Evolutionary conservation across 106 monocot genomes (phyloP).

Genomic region (Chionographis japonica): DNA sequence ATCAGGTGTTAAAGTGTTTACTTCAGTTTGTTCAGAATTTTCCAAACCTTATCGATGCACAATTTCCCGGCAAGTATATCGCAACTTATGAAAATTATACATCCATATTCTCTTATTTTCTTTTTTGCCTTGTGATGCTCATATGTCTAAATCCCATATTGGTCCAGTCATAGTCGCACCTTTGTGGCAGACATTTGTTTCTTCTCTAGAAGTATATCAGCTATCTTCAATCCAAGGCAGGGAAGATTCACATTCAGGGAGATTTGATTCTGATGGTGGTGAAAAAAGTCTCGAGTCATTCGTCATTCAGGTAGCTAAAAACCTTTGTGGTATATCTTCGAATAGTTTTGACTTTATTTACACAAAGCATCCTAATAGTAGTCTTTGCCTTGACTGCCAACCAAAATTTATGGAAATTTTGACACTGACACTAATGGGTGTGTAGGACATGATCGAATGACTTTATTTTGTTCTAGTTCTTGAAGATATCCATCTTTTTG

Average conservation of each 20-base stretch:
- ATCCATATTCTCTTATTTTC: background rate
- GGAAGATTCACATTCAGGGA: conserved; percentile 64
- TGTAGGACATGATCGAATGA: too few relatives aligned
- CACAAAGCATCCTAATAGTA: too few relatives aligned
- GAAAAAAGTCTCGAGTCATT: conserved; percentile 83
- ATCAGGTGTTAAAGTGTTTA: conserved; percentile 88
- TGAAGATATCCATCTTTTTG: too few relatives aligned
- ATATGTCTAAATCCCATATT: conserved; percentile 12
- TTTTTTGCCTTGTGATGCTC: background rate
- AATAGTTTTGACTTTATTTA: too few relatives aligned
- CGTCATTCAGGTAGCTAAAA: conserved; percentile 69
- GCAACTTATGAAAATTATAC: too few relatives aligned
- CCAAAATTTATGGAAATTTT: too few relatives aligned
- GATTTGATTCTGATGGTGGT: conserved; percentile 82
- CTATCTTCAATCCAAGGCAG: conserved; percentile 55
- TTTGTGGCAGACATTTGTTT: conserved; percentile 88
- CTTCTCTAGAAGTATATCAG: conserved; percentile 67
- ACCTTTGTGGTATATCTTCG: too few relatives aligned
- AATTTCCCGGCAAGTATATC: conserved; percentile 57
- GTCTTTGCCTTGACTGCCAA: too few relatives aligned
- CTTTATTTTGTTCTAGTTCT: too few relatives aligned
- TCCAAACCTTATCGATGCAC: conserved; percentile 47
- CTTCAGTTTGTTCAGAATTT: conserved; percentile 81
- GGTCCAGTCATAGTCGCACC: conserved; percentile 66
- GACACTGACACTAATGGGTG: too few relatives aligned